Conservation (phyloP, 495 filamentous ascomycete genomes). For the Xylaria castorea region DNA sequence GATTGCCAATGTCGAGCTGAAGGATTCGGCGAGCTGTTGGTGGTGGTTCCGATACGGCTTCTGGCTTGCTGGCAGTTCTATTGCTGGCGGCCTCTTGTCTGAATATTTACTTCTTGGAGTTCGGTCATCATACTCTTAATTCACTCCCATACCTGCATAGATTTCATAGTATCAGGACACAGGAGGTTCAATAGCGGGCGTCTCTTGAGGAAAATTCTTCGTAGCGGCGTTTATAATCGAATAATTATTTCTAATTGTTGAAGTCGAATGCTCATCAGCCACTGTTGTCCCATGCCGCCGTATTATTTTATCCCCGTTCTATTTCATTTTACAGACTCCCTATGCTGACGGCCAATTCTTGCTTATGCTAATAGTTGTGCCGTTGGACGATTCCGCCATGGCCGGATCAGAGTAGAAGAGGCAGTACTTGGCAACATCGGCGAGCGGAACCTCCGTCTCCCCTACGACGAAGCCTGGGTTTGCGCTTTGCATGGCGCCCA, state of each 20-base stretch:
- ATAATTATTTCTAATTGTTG: neutral
- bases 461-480: conserved; percentile 28
- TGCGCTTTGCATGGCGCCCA: neutral
- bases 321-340: neutral
- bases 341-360: conserved; percentile 29
- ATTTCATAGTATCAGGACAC: neutral
- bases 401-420: conserved; percentile 22
- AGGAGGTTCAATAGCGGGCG: conserved; percentile 4
- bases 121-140: conserved; percentile 2
- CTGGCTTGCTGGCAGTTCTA: conserved; percentile 44
- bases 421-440: conserved; percentile 30
- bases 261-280: neutral
- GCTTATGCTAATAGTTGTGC: conserved; percentile 19
- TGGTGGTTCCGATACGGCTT: conserved; percentile 51
- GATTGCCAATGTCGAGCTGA: conserved; percentile 47
- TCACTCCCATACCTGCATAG: neutral
- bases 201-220: neutral
- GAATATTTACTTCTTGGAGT: conserved; percentile 35
- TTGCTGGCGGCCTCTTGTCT: conserved; percentile 41
- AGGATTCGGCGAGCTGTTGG: conserved; percentile 46
- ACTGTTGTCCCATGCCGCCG: neutral
- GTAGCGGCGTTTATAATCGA: neutral
- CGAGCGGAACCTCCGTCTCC: conserved; percentile 33
- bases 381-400: conserved; percentile 25
- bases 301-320: conserved; percentile 5